Conservation (phyloP, 2,329 filamentous ascomycete species). For the Lasiodiplodia theobromae region DNA sequence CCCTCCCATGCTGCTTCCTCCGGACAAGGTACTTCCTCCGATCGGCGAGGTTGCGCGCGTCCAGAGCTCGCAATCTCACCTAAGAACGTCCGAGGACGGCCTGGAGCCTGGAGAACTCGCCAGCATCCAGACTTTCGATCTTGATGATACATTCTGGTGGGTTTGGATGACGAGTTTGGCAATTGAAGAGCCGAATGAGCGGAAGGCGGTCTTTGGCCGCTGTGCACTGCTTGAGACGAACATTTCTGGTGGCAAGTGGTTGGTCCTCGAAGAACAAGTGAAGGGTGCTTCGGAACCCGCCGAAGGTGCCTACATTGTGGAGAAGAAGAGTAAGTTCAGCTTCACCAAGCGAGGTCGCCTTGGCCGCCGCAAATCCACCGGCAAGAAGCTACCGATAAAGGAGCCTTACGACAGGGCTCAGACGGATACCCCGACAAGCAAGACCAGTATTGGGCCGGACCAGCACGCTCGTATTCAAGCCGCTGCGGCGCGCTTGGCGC, state of each 20-base stretch:
- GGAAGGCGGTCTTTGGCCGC: conserved; percentile 92
- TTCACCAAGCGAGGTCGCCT: conserved; percentile 75
- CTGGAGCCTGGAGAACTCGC: conserved; percentile 93
- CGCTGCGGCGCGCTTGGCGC: conserved; percentile 83
- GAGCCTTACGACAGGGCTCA: conserved; percentile 61
- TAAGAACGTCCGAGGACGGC: conserved; percentile 65
- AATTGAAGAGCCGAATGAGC: conserved; percentile 81
- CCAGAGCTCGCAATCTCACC: conserved; percentile 84
- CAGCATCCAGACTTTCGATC: conserved; percentile 82
- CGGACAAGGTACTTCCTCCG: conserved; percentile 88
- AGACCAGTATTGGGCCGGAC: conserved; percentile 84
- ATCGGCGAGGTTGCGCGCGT: conserved; percentile 73
- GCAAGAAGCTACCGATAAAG: conserved; percentile 53
- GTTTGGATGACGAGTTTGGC: conserved; percentile 98
- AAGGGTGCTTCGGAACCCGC: conserved; percentile 89
- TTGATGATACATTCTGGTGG: conserved; percentile 99
- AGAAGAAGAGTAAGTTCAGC: conserved; percentile 94
- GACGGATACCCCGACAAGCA: conserved; percentile 67
- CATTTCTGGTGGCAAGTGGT: conserved; percentile 82
- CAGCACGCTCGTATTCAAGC: conserved; percentile 93
- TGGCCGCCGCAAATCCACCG: conserved; percentile 61
- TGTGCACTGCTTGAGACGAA: conserved; percentile 91
- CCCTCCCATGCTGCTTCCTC: conserved; percentile 79
- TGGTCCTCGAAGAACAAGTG: conserved; percentile 95
- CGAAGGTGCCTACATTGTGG: conserved; percentile 86